Conservation (phyloP, 2,329 filamentous ascomycete genomes). For the Arachnopeziza araneosa region DNA sequence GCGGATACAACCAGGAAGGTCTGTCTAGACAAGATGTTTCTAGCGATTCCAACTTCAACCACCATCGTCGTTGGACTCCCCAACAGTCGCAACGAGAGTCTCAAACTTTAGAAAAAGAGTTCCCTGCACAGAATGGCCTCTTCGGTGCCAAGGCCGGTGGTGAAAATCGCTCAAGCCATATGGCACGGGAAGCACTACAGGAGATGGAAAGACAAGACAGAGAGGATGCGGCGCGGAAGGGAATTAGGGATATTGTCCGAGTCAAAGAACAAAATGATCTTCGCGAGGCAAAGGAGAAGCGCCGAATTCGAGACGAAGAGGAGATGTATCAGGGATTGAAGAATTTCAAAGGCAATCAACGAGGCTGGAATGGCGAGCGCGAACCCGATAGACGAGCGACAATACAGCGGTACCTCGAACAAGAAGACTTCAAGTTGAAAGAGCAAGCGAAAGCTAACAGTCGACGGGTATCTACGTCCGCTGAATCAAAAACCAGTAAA, state of each 20-base stretch:
- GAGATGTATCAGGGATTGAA: conserved; percentile 6
- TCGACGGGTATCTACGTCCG: background rate
- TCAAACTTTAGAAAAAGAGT: too few species aligned
- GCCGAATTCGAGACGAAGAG: conserved; percentile 4
- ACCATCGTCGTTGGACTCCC: too few species aligned
- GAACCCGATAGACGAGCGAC: background rate
- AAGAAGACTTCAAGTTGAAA: background rate
- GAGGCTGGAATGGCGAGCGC: conserved; percentile 9
- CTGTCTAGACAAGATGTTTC: too few species aligned
- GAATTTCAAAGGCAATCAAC: conserved; percentile 8
- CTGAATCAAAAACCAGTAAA: background rate
- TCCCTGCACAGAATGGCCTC: background rate
- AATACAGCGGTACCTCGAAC: background rate
- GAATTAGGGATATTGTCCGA: background rate
- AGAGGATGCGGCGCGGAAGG: background rate
- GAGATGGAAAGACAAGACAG: background rate
- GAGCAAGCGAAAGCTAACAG: background rate
- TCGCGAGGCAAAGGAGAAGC: background rate
- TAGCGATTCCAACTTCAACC: too few species aligned
- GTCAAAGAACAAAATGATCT: background rate
- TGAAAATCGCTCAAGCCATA: background rate
- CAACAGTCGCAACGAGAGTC: too few species aligned
- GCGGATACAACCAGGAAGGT: too few species aligned
- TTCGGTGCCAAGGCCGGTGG: background rate
- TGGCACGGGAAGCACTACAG: background rate